Conservation (phyloP, 345 rosid species). For the Leavenworthia alabamica region DNA sequence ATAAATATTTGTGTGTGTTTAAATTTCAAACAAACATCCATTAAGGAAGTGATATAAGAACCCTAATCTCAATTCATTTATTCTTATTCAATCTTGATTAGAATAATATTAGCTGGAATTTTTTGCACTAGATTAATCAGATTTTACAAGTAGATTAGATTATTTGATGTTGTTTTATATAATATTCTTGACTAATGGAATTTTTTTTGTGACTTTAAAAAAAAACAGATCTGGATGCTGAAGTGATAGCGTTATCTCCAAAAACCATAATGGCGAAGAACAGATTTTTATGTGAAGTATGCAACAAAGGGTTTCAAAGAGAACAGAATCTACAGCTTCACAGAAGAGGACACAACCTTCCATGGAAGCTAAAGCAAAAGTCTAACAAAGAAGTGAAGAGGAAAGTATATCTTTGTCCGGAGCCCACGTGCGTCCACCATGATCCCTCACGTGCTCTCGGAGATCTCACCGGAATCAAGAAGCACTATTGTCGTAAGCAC, state of each 20-base stretch:
- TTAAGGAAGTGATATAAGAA: neutral
- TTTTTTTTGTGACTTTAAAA: neutral
- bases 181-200: neutral
- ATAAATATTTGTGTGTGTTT: neutral
- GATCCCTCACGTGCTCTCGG: too few species aligned
- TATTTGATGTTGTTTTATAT: neutral
- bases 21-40: neutral
- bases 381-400: too few species aligned
- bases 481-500: too few species aligned
- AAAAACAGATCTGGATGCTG: slow-evolving; percentile 70
- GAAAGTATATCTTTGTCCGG: too few species aligned
- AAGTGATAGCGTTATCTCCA: slow-evolving; percentile 78
- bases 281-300: slow-evolving; percentile 73
- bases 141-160: neutral
- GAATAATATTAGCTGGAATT: too few species aligned
- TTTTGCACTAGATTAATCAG: neutral
- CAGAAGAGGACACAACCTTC: slow-evolving; percentile 85
- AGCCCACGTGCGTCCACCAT: too few species aligned
- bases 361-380: too few species aligned
- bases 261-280: slow-evolving; percentile 78
- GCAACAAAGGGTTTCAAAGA: slow-evolving; percentile 82
- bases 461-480: too few species aligned
- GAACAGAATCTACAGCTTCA: slow-evolving; percentile 80
- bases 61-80: slow-evolving; percentile 7
- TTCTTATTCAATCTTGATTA: neutral